A percentile compares a stretch with the other conserved stretches of the same genome.
These are phyloP conservation scores for Leptomonas seymouri DNA, from an alignment of 208 protist species.

Conservation along the genomic window DNA sequence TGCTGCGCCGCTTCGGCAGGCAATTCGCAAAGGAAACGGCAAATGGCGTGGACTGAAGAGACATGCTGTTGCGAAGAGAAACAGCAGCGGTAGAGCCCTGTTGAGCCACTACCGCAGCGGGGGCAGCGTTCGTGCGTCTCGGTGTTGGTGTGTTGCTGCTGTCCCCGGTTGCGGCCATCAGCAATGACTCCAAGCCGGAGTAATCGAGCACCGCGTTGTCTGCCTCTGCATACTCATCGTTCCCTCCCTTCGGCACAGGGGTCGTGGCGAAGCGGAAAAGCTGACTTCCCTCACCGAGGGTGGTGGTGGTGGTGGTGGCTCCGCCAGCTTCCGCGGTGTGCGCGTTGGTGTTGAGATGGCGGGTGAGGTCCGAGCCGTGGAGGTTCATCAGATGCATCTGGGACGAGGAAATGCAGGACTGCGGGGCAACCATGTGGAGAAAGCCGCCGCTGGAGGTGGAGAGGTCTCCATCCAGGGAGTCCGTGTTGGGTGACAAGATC, in stretches of 20 bases:
- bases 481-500: slow-evolving; percentile 8
- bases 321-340: not conserved
- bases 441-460: slow-evolving; percentile 14
- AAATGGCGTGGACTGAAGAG: slow-evolving; percentile 1
- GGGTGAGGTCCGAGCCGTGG: not conserved
- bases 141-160: not conserved
- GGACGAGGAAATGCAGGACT: not conserved
- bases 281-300: not conserved
- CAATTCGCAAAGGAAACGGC: not conserved
- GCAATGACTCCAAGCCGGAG: slow-evolving; percentile 11
- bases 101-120: no score
- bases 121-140: no score
- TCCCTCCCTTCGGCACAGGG: not conserved
- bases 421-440: not conserved
- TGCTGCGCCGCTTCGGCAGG: not conserved
- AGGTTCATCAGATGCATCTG: not conserved
- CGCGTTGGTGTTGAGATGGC: not conserved
- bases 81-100: no score
- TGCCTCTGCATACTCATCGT: not conserved
- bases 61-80: no score
- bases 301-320: not conserved
- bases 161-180: slow-evolving; percentile 9
- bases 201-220: slow-evolving; percentile 1
- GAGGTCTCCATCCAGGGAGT: slow-evolving; percentile 11
- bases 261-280: not conserved